phyloP scores from a whole-genome alignment of 169 alveolate genomes.

The Plasmodium coatneyi region DNA sequence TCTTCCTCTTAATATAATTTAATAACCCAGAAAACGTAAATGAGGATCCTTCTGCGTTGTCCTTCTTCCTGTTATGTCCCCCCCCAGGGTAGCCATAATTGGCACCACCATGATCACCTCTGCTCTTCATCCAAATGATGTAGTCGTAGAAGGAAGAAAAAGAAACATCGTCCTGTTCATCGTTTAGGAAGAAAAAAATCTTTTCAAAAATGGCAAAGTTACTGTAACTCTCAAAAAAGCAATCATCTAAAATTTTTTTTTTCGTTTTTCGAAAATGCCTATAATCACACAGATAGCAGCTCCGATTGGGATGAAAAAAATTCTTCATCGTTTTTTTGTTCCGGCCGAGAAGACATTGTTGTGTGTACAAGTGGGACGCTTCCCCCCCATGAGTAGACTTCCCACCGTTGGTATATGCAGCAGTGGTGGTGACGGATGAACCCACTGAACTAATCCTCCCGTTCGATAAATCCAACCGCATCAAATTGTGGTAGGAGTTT shows the following conservation, averaged over 20 bases:
- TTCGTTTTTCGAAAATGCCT: background rate
- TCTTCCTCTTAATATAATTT: slow-evolving; percentile 53
- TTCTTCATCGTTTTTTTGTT: background rate
- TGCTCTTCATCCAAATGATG: background rate
- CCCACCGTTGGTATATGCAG: background rate
- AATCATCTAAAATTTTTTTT: slow-evolving; percentile 60
- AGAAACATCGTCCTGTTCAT: background rate
- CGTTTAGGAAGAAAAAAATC: background rate
- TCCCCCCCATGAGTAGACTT: background rate
- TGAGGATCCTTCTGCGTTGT: background rate
- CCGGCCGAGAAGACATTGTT: background rate
- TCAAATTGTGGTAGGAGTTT: slow-evolving; percentile 50
- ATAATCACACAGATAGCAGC: slow-evolving; percentile 35
- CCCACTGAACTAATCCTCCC: too few species aligned
- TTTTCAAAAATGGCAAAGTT: slow-evolving; percentile 37
- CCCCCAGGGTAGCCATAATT: background rate
- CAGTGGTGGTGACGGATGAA: background rate
- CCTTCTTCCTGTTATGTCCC: background rate
- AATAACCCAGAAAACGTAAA: slow-evolving; percentile 5
- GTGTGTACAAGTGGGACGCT: background rate
- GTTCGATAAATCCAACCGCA: background rate
- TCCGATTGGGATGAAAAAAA: background rate
- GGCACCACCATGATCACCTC: background rate
- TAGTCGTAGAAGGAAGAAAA: slow-evolving; percentile 24
- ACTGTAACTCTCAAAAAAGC: slow-evolving; percentile 58